phyloP scores from a whole-genome alignment of 306 rosid genomes.

The Rosa lucieae region DNA sequence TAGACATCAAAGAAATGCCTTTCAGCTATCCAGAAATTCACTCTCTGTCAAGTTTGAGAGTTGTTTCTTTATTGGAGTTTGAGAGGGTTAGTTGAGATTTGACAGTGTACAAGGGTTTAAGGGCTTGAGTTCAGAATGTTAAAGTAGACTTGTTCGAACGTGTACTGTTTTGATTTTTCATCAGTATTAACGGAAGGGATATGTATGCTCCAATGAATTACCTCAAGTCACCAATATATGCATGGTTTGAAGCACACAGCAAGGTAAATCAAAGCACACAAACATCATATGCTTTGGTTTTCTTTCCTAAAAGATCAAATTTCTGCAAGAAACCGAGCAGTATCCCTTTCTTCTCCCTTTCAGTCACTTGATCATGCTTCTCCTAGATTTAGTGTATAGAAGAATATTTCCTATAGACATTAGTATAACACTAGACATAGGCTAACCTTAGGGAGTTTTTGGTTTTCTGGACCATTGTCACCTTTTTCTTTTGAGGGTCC shows the following conservation, averaged over 20 bases:
- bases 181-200: neutral
- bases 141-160: neutral
- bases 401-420: neutral
- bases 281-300: neutral
- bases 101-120: neutral
- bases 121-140: neutral
- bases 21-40: neutral
- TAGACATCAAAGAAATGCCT: neutral
- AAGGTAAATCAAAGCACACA: no score
- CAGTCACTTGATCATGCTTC: neutral
- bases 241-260: neutral
- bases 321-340: no score
- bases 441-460: neutral
- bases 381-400: neutral
- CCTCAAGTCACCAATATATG: neutral
- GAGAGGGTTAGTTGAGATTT: neutral
- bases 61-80: neutral
- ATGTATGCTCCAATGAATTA: neutral
- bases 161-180: neutral
- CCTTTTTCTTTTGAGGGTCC: neutral
- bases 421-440: neutral
- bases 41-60: neutral
- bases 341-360: neutral
- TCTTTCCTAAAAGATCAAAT: neutral
- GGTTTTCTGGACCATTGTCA: neutral